Conservation (phyloP, 352 stramenopile genomes). For the Phytophthora kernoviae region DNA sequence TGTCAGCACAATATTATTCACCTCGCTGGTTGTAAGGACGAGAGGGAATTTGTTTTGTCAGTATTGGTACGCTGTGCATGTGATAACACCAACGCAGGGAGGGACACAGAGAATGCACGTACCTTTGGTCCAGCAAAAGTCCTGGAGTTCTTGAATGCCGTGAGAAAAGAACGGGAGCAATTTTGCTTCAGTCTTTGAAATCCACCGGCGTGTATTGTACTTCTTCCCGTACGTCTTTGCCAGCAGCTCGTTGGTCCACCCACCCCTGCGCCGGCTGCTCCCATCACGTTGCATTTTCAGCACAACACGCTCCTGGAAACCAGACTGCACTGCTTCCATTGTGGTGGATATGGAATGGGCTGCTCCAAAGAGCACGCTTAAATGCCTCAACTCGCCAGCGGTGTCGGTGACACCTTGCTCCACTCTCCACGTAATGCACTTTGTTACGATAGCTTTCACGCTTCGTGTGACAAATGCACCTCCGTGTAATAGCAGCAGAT, state of each 20-base stretch:
- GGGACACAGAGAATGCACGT: neutral
- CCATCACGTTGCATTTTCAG: conserved; percentile 69
- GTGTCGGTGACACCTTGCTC: conserved; percentile 39
- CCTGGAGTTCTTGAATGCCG: conserved; percentile 61
- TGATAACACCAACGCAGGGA: conserved; percentile 1
- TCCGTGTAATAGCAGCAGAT: conserved; percentile 47
- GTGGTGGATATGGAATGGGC: conserved; percentile 32
- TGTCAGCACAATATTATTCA: conserved; percentile 40
- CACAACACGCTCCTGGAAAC: conserved; percentile 67
- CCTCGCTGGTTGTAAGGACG: conserved; percentile 14
- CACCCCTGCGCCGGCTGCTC: conserved; percentile 28
- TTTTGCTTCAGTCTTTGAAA: conserved; percentile 64
- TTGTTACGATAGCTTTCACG: conserved; percentile 37
- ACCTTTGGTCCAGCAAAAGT: conserved; percentile 65
- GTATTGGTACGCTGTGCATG: neutral
- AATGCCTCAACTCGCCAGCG: conserved; percentile 43
- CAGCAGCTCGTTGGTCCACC: conserved; percentile 63
- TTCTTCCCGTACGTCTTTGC: conserved; percentile 61
- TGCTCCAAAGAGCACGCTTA: conserved; percentile 49
- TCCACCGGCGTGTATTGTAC: conserved; percentile 56
- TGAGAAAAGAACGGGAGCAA: conserved; percentile 71
- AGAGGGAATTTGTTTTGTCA: neutral
- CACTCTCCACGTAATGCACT: conserved; percentile 53
- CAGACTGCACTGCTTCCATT: conserved; percentile 46
- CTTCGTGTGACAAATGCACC: conserved; percentile 44